A percentile compares a stretch with the other conserved stretches of the same genome.
Evolutionary conservation across 371 early-diverging fungal genomes (phyloP).

Genomic region (Rhizopus arrhizus): DNA sequence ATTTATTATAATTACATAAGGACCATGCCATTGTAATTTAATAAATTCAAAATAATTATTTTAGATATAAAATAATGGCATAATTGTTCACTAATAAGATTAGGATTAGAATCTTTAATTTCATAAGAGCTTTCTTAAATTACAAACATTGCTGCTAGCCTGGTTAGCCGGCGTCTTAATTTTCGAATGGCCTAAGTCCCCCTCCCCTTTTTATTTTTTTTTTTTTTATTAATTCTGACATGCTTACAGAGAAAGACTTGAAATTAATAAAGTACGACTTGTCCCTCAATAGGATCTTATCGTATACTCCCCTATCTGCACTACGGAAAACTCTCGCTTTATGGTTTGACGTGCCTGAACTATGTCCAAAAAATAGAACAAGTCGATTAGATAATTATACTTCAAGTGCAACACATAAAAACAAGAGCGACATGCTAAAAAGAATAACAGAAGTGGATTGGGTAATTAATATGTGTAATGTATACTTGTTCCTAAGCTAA

Average conservation of each 20-base stretch:
- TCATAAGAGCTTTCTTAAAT: too few species aligned
- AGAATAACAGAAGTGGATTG: slow-evolving; percentile 5
- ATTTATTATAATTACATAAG: too few species aligned
- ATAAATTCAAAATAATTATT: too few species aligned
- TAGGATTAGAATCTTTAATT: too few species aligned
- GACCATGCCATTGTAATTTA: too few species aligned
- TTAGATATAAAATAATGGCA: too few species aligned
- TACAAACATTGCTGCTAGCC: too few species aligned
- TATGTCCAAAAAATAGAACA: slow-evolving; percentile 1
- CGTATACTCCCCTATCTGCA: not conserved
- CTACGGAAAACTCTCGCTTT: not conserved
- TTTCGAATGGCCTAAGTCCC: too few species aligned
- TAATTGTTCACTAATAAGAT: too few species aligned
- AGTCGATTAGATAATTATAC: slow-evolving; percentile 5
- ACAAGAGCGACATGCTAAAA: slow-evolving; percentile 3
- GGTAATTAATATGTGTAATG: slow-evolving; percentile 7
- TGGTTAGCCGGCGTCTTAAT: too few species aligned
- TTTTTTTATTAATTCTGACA: not conserved
- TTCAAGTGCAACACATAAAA: not conserved
- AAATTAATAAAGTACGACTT: slow-evolving; percentile 1
- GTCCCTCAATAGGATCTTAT: not conserved
- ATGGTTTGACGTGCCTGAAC: slow-evolving; percentile 21
- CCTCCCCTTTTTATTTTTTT: not conserved
- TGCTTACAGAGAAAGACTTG: slow-evolving; percentile 10
- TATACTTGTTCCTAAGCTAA: not conserved